These are phyloP conservation scores for Fusarium anguioides DNA, from an alignment of 2,329 filamentous ascomycete species.

Conservation along the genomic window DNA sequence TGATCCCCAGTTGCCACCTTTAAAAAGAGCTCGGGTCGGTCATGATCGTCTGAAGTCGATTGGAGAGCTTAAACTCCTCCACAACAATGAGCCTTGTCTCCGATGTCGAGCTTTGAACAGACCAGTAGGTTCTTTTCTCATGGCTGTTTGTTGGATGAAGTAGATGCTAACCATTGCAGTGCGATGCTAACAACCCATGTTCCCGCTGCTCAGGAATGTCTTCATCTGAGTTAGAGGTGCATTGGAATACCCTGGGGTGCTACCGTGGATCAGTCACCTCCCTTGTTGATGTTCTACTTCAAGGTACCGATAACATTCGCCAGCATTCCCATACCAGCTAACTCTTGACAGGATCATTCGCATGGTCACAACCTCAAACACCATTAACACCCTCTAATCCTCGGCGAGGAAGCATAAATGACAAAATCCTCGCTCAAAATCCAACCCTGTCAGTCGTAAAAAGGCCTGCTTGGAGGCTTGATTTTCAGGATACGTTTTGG, in stretches of 20 bases:
- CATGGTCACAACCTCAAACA: conserved; percentile 62
- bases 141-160: neutral
- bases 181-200: conserved; percentile 63
- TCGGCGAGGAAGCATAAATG: conserved; percentile 62
- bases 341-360: conserved; percentile 54
- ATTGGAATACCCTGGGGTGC: conserved; percentile 64
- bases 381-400: conserved; percentile 63
- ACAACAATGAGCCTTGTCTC: conserved; percentile 61
- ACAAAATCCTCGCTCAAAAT: conserved; percentile 61
- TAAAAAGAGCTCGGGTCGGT: conserved; percentile 64
- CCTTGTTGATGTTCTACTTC: conserved; percentile 62
- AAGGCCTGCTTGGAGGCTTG: conserved; percentile 58
- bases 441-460: conserved; percentile 54
- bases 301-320: conserved; percentile 53
- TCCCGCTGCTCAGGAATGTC: conserved; percentile 56
- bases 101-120: conserved; percentile 61
- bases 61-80: conserved; percentile 63
- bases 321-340: conserved; percentile 8
- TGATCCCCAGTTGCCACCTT: conserved; percentile 64
- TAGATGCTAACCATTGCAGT: conserved; percentile 52
- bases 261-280: conserved; percentile 60
- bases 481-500: conserved; percentile 69
- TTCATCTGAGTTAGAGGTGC: conserved; percentile 53
- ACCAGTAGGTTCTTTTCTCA: conserved; percentile 53
- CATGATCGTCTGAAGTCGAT: conserved; percentile 67